Percentiles rank a stretch among this genome's conserved stretches.
Conservation (phyloP, 345 rosid genomes). For the Populus alba region DNA sequence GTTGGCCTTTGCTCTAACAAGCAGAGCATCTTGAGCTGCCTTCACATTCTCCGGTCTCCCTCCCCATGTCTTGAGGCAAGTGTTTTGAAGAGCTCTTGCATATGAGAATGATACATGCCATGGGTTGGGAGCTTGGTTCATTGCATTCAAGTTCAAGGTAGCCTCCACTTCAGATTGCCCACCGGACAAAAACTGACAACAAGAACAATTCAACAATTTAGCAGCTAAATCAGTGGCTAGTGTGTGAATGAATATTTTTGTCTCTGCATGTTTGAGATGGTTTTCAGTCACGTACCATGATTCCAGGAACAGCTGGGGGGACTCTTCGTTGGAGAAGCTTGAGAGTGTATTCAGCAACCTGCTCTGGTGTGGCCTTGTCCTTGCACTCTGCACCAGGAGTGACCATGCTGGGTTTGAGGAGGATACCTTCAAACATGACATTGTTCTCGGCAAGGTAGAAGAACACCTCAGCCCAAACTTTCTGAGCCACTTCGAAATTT, state of each 20-base stretch:
- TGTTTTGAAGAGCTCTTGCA: slow-evolving; percentile 93
- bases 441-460: slow-evolving; percentile 94
- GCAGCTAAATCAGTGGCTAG: no score
- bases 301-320: slow-evolving; percentile 93
- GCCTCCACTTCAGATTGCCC: slow-evolving; percentile 99
- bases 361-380: slow-evolving; percentile 73
- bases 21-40: slow-evolving; percentile 70
- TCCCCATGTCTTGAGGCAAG: slow-evolving; percentile 87
- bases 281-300: slow-evolving; percentile 51
- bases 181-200: slow-evolving; percentile 83
- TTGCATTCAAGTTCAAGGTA: slow-evolving; percentile 87
- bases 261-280: no score
- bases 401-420: slow-evolving; percentile 98
- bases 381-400: slow-evolving; percentile 97
- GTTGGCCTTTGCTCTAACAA: slow-evolving; percentile 74
- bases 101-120: slow-evolving; percentile 98
- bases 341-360: slow-evolving; percentile 90
- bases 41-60: slow-evolving; percentile 80
- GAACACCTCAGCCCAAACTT: slow-evolving; percentile 99
- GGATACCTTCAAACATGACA: slow-evolving; percentile 94
- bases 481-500: slow-evolving; percentile 83
- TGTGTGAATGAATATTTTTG: no score
- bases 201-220: no score
- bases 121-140: slow-evolving; percentile 70
- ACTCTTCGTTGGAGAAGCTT: slow-evolving; percentile 81